Percentiles rank a stretch among this genome's conserved stretches.
Conservation (phyloP, 306 rosid genomes). For the Carpinus fangiana region DNA sequence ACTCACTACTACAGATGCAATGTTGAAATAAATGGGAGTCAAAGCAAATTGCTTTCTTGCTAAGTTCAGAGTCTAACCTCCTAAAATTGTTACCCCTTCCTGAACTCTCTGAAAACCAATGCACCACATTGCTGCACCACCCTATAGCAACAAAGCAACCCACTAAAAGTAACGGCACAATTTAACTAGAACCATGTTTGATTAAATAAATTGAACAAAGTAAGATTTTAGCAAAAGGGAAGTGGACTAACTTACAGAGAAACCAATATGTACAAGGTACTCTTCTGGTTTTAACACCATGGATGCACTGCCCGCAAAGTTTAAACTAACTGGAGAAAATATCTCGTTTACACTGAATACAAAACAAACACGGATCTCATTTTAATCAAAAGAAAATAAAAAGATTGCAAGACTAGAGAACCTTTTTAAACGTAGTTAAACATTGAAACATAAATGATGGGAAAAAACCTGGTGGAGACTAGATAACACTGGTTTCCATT, state of each 20-base stretch:
- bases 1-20: slow-evolving; percentile 14
- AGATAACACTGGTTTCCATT: slow-evolving; percentile 87
- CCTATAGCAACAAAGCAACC: slow-evolving; percentile 45
- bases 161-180: slow-evolving; percentile 22
- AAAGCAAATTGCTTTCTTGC: neutral
- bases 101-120: slow-evolving; percentile 77
- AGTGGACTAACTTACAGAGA: slow-evolving; percentile 50
- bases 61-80: slow-evolving; percentile 57
- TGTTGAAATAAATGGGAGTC: slow-evolving; percentile 15
- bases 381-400: slow-evolving; percentile 28
- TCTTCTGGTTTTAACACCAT: slow-evolving; percentile 91
- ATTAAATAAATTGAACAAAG: slow-evolving; percentile 2
- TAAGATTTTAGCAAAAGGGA: slow-evolving; percentile 12
- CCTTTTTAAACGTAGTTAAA: neutral
- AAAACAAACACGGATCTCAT: slow-evolving; percentile 27
- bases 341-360: slow-evolving; percentile 59
- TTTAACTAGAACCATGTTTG: slow-evolving; percentile 21
- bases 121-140: slow-evolving; percentile 78
- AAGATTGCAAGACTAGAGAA: neutral
- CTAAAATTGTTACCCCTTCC: slow-evolving; percentile 80
- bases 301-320: slow-evolving; percentile 83
- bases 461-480: slow-evolving; percentile 68
- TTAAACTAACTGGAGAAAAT: slow-evolving; percentile 82
- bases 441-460: slow-evolving; percentile 16
- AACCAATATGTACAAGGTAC: slow-evolving; percentile 65